phyloP scores from a whole-genome alignment of 768 basidiomycete genomes.

The Leccinum arenicola region DNA sequence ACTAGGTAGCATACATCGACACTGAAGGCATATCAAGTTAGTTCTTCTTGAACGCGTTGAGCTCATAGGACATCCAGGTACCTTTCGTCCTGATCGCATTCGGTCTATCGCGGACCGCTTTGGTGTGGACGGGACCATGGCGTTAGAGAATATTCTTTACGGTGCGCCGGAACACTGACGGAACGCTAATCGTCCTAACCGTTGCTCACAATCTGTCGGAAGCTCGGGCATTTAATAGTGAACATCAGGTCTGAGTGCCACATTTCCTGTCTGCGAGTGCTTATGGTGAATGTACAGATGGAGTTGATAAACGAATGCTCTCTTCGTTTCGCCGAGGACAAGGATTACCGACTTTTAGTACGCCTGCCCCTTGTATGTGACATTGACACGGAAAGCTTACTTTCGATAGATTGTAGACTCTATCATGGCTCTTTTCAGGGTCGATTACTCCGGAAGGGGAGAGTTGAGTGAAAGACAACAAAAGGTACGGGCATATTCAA shows the following conservation, averaged over 20 bases:
- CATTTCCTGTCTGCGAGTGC: not conserved
- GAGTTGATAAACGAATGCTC: constrained; percentile 90
- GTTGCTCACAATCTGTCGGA: constrained; percentile 11
- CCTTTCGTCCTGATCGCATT: constrained; percentile 93
- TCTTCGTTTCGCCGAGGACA: constrained; percentile 85
- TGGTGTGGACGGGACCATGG: constrained; percentile 87
- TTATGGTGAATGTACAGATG: constrained; percentile 51
- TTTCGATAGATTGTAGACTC: constrained; percentile 80
- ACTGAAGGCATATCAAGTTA: constrained; percentile 58
- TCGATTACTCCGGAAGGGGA: constrained; percentile 91
- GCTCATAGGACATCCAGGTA: constrained; percentile 49
- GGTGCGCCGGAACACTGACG: constrained; percentile 39
- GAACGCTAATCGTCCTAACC: not conserved
- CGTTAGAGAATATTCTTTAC: constrained; percentile 88
- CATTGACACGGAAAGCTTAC: constrained; percentile 7
- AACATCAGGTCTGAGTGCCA: constrained; percentile 67
- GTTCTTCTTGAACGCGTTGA: constrained; percentile 10
- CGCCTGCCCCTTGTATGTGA: not conserved
- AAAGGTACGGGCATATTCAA: constrained; percentile 46
- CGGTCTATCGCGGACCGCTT: constrained; percentile 89
- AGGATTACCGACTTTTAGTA: constrained; percentile 74
- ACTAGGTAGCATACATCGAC: constrained; percentile 86
- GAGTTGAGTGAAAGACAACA: constrained; percentile 94
- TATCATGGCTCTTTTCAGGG: constrained; percentile 95
- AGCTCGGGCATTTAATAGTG: constrained; percentile 91